Evolutionary conservation across 176 grass and related monocot species (phyloP).

Genomic region (Cocos nucifera): DNA sequence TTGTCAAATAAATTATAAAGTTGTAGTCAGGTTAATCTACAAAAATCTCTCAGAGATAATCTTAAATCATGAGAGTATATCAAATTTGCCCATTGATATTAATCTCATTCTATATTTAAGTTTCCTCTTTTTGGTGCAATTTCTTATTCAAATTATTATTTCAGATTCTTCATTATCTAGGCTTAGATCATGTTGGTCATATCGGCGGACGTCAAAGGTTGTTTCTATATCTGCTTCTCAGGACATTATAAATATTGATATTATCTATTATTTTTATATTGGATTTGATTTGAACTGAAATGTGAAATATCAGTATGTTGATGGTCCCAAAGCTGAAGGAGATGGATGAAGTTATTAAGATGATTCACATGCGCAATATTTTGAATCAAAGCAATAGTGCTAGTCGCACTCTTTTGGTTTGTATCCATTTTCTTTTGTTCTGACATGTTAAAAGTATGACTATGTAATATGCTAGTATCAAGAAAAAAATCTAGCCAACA

Average conservation of each 20-base stretch:
- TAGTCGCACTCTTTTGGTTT: conserved; percentile 60
- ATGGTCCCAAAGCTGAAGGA: conserved; percentile 92
- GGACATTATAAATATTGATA: not conserved
- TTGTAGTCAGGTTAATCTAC: not conserved
- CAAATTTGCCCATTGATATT: not conserved
- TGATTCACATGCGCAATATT: conserved; percentile 36
- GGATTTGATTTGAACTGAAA: conserved; percentile 4
- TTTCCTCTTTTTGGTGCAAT: not conserved
- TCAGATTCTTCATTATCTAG: conserved; percentile 90
- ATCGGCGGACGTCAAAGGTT: conserved; percentile 70
- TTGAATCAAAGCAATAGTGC: conserved; percentile 32
- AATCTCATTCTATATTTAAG: not conserved
- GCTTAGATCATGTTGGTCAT: conserved; percentile 94
- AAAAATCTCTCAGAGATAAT: too few species aligned
- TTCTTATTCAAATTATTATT: conserved; percentile 13
- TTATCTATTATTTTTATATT: conserved; percentile 8
- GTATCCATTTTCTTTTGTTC: conserved; percentile 16
- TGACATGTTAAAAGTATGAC: too few species aligned
- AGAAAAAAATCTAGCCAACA: too few species aligned
- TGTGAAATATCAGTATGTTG: conserved; percentile 44
- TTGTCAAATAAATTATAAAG: too few species aligned
- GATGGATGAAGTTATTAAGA: conserved; percentile 90
- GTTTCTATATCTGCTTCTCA: conserved; percentile 13
- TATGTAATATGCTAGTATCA: too few species aligned
- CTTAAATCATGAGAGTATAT: not conserved